Conservation (phyloP, 805 yeast genomes). For the Metschnikowia lunata region DNA sequence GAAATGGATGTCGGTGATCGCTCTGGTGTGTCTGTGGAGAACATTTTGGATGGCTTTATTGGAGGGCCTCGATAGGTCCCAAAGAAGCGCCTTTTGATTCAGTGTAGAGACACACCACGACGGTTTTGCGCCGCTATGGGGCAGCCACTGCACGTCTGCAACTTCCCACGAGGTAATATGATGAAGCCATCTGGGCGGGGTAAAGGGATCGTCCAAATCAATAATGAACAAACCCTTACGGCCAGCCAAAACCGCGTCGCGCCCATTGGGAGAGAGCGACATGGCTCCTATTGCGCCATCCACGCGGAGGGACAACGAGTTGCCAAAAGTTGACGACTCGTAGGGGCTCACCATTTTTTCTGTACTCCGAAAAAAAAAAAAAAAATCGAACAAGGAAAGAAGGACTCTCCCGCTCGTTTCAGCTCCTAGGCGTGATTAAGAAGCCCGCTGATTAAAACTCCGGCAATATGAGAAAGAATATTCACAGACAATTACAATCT, state of each 20-base stretch:
- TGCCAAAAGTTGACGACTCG: constrained; percentile 57
- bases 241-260: constrained; percentile 92
- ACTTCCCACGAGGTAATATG: constrained; percentile 97
- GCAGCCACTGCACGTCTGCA: constrained; percentile 98
- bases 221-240: constrained; percentile 76
- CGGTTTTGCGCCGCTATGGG: constrained; percentile 81
- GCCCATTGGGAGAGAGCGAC: constrained; percentile 81
- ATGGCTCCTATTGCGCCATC: constrained; percentile 92
- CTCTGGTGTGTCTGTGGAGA: constrained; percentile 85
- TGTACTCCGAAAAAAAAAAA: too few species aligned
- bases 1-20: constrained; percentile 93
- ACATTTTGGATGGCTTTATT: constrained; percentile 78
- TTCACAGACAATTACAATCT: too few species aligned
- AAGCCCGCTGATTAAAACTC: too few species aligned
- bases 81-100: constrained; percentile 90
- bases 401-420: too few species aligned
- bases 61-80: constrained; percentile 79
- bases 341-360: constrained; percentile 25
- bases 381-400: too few species aligned
- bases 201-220: constrained; percentile 93
- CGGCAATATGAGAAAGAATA: too few species aligned
- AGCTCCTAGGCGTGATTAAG: too few species aligned
- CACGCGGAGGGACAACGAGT: constrained; percentile 75
- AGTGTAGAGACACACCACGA: constrained; percentile 92
- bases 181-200: constrained; percentile 90